Conservation (phyloP, 1,284 basidiomycete species). For the Athelia psychrophila region DNA sequence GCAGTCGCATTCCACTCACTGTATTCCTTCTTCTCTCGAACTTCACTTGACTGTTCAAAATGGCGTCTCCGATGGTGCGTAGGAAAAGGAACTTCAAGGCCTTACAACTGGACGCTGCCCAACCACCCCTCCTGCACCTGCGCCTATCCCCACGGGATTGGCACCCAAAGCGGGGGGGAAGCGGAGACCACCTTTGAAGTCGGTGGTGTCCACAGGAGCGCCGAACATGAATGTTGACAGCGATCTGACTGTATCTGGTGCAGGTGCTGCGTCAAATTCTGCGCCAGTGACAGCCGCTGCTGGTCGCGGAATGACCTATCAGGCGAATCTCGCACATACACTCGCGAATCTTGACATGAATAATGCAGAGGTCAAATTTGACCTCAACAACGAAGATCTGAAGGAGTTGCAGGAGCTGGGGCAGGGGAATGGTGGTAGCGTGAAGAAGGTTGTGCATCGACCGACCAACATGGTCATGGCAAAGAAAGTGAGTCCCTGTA, state of each 20-base stretch:
- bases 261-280: slow-evolving; percentile 33
- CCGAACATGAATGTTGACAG: slow-evolving; percentile 34
- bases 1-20: too few species aligned
- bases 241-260: slow-evolving; percentile 20
- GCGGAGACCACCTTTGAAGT: slow-evolving; percentile 60
- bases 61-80: slow-evolving; percentile 49
- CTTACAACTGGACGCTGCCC: slow-evolving; percentile 58
- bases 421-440: slow-evolving; percentile 97
- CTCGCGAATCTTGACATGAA: slow-evolving; percentile 74
- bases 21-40: too few species aligned
- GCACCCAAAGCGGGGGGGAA: slow-evolving; percentile 40
- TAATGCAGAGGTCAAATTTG: slow-evolving; percentile 72
- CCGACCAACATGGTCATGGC: slow-evolving; percentile 91
- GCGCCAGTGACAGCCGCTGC: slow-evolving; percentile 38
- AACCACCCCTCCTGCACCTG: slow-evolving; percentile 32
- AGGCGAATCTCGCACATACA: slow-evolving; percentile 70
- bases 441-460: slow-evolving; percentile 93
- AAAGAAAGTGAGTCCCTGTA: slow-evolving; percentile 83
- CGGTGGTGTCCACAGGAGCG: slow-evolving; percentile 41
- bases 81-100: slow-evolving; percentile 83
- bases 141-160: slow-evolving; percentile 32
- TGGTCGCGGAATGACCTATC: slow-evolving; percentile 58
- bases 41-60: slow-evolving; percentile 7
- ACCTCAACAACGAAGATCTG: slow-evolving; percentile 80
- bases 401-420: slow-evolving; percentile 88